phyloP scores from a whole-genome alignment of 257 asterid genomes.

The Lavandula angustifolia region DNA sequence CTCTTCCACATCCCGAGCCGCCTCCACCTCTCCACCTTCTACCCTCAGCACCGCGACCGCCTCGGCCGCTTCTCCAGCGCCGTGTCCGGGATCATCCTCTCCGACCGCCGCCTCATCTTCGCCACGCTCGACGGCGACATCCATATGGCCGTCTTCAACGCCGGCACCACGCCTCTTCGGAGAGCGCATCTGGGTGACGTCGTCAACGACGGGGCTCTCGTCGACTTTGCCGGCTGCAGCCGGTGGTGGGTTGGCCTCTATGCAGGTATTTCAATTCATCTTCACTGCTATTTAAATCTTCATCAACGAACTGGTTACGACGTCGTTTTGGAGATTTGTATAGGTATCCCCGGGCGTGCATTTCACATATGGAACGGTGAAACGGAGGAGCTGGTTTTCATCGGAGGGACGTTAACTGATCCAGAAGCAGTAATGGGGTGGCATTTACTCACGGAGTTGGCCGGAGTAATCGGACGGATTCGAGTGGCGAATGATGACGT shows the following conservation, averaged over 20 bases:
- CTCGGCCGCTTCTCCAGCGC: slow-evolving; percentile 67
- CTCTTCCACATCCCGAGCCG: slow-evolving; percentile 54
- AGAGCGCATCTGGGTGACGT: slow-evolving; percentile 72
- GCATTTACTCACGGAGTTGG: slow-evolving; percentile 64
- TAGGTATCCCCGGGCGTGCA: slow-evolving; percentile 82
- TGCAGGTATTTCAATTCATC: slow-evolving; percentile 48
- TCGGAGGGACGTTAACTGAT: slow-evolving; percentile 77
- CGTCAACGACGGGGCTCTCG: slow-evolving; percentile 74
- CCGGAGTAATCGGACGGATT: slow-evolving; percentile 60
- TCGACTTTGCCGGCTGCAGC: slow-evolving; percentile 70
- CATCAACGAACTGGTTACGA: neutral
- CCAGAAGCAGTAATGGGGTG: slow-evolving; percentile 87
- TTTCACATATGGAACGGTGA: slow-evolving; percentile 76
- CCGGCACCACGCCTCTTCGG: slow-evolving; percentile 41
- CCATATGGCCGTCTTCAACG: slow-evolving; percentile 48
- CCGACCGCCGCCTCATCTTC: slow-evolving; percentile 51
- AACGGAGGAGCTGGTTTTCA: slow-evolving; percentile 63
- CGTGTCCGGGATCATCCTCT: slow-evolving; percentile 62
- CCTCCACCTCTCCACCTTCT: slow-evolving; percentile 52
- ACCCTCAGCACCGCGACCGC: slow-evolving; percentile 67
- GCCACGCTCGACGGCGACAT: slow-evolving; percentile 80
- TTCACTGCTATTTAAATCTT: neutral
- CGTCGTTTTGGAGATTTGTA: neutral
- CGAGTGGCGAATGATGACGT: slow-evolving; percentile 47
- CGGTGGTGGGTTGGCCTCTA: slow-evolving; percentile 97